Evolutionary conservation across 2,329 filamentous ascomycete genomes (phyloP), one percentile per base, ranked within the genome.

Genomic region (Ophiocordyceps unilateralis): DNA sequence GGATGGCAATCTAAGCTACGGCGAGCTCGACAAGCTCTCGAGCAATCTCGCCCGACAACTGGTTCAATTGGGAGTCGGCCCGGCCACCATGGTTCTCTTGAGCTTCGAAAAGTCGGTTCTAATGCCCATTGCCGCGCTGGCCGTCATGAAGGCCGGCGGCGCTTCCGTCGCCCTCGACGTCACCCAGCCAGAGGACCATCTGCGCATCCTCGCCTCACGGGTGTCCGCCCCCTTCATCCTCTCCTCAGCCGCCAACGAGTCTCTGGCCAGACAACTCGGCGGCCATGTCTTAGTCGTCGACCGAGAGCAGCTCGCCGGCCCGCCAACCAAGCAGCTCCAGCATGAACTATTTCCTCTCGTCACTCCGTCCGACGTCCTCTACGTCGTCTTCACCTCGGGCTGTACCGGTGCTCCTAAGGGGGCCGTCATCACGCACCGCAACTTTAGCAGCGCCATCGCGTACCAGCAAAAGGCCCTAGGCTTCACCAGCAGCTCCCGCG

Each of bases 361-460:
- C n/a, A 26, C 37, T 17, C 45, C 49, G 9, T 45, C 43, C 2
- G 43, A 47, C 24, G 28, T 44, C 5, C 24, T 50, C n/a, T 44
- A 45, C 17, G 64, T 70, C 47, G 66, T 70, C 51, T 72, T 71
- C 49, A 72, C 69, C n/a, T 71, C 68, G 15, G 69, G 69, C 15
- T 68, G 63, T 19, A 28, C 36, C 0, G 69, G 69, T 4, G 55
- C 56, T 28, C 69, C 69, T 2, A 72, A 72, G 54, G 69, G 68
- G 30, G 65, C 70, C n/a, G 57, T 69, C 21, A 48, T 57, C 14
- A 47, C 49, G 10, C 51, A 53, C 42, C 44, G 42, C 2, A 47
- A 47, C 20, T 47, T 50, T 22, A 42, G 45, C 28, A 47, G 44
- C 14, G 40, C 48, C 5, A 44, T 46, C 20, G 34, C 21, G 1